phyloP scores from a whole-genome alignment of 73 alveolate species.

The Blepharisma japonicum region DNA sequence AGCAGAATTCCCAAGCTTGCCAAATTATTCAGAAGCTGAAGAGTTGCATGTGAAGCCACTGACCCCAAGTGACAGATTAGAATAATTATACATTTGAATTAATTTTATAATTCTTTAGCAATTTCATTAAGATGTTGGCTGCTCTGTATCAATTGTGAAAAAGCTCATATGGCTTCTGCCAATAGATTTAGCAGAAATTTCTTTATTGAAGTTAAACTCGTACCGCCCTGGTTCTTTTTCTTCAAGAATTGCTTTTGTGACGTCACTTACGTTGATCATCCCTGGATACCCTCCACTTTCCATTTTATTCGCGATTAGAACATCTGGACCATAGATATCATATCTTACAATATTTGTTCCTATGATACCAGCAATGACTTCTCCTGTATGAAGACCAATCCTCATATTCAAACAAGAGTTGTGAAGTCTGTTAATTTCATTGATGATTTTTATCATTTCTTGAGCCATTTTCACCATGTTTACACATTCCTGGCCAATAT shows the following conservation, averaged over 20 bases:
- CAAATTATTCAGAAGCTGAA: too few species aligned
- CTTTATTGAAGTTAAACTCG: slow-evolving; percentile 47
- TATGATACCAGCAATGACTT: slow-evolving; percentile 37
- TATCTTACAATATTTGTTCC: slow-evolving; percentile 58
- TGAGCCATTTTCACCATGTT: slow-evolving; percentile 67
- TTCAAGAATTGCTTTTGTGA: slow-evolving; percentile 53
- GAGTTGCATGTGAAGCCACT: too few species aligned
- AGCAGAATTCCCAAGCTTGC: too few species aligned
- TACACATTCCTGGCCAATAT: slow-evolving; percentile 59
- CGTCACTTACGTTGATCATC: slow-evolving; percentile 62
- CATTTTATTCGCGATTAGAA: slow-evolving; percentile 71
- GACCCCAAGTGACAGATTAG: too few species aligned
- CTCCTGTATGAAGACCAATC: slow-evolving; percentile 45
- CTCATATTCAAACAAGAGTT: slow-evolving; percentile 41
- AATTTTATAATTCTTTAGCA: too few species aligned
- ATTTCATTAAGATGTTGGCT: too few species aligned
- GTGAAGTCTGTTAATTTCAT: slow-evolving; percentile 49
- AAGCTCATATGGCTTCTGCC: too few species aligned
- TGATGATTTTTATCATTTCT: slow-evolving; percentile 50
- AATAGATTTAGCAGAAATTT: neutral
- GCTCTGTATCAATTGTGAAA: too few species aligned
- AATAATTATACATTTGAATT: too few species aligned
- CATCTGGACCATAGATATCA: slow-evolving; percentile 76
- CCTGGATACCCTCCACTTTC: slow-evolving; percentile 59
- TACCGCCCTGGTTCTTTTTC: slow-evolving; percentile 42